Conservation (phyloP, 1,284 basidiomycete genomes). For the Heimioporus punctisporus region DNA sequence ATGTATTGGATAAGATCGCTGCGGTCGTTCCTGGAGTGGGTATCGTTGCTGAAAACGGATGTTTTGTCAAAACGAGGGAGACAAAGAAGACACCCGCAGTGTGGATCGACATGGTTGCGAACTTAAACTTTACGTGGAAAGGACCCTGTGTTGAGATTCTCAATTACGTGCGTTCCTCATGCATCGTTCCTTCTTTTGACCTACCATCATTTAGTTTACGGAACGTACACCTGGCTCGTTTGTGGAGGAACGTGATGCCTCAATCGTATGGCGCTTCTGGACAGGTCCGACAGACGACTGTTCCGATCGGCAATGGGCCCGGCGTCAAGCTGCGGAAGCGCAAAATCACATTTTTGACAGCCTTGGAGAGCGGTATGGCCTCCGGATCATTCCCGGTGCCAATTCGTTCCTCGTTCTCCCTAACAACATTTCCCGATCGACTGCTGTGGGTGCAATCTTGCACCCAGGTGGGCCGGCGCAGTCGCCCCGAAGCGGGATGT, state of each 20-base stretch:
- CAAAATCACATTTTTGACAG: slow-evolving; percentile 92
- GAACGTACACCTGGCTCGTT: slow-evolving; percentile 88
- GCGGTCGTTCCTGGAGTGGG: slow-evolving; percentile 68
- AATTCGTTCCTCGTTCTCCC: slow-evolving; percentile 85
- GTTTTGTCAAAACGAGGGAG: slow-evolving; percentile 67
- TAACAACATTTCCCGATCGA: slow-evolving; percentile 81
- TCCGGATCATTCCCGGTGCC: slow-evolving; percentile 78
- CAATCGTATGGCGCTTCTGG: slow-evolving; percentile 86
- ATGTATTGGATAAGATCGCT: slow-evolving; percentile 65
- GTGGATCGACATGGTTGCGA: slow-evolving; percentile 83
- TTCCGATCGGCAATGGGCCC: slow-evolving; percentile 75
- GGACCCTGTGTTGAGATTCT: slow-evolving; percentile 78
- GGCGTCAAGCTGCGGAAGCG: slow-evolving; percentile 85
- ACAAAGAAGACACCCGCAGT: slow-evolving; percentile 36
- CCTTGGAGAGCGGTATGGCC: slow-evolving; percentile 78
- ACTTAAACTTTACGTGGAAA: slow-evolving; percentile 83
- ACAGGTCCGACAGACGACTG: slow-evolving; percentile 47
- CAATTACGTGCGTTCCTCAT: slow-evolving; percentile 59
- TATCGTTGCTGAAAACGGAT: slow-evolving; percentile 90
- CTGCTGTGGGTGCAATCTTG: slow-evolving; percentile 76
- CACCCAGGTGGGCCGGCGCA: slow-evolving; percentile 67
- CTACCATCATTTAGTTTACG: slow-evolving; percentile 59
- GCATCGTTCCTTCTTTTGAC: not conserved
- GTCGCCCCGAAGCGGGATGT: slow-evolving; percentile 40
- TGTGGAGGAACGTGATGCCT: slow-evolving; percentile 85